Evolutionary conservation across 2,329 filamentous ascomycete species (phyloP).

Genomic region (Fusarium armeniacum): DNA sequence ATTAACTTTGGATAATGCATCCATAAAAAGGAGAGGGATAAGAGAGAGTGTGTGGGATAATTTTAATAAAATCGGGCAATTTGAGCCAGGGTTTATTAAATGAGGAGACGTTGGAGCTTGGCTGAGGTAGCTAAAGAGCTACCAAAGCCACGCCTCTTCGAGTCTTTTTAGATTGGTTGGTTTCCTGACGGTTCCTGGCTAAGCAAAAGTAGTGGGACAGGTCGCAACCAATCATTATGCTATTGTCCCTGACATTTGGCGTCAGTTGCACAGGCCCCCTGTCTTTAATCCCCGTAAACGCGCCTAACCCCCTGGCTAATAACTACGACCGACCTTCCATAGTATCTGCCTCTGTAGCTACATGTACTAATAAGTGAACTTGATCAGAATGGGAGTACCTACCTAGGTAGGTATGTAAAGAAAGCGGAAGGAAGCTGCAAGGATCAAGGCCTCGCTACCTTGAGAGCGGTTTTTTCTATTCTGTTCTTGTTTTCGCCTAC

Average conservation of each 20-base stretch:
- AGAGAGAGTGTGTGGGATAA: constrained; percentile 33
- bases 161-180: constrained; percentile 37
- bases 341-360: not conserved
- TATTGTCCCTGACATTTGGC: constrained; percentile 46
- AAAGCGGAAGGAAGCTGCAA: constrained; percentile 5
- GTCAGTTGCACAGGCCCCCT: constrained; percentile 37
- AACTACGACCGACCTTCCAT: too few species aligned
- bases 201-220: constrained; percentile 34
- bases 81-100: constrained; percentile 13
- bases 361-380: constrained; percentile 4
- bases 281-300: constrained; percentile 6
- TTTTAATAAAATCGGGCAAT: constrained; percentile 32
- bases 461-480: constrained; percentile 7
- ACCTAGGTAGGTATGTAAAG: not conserved
- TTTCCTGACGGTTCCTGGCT: constrained; percentile 48
- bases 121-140: constrained; percentile 16
- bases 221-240: constrained; percentile 39
- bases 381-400: constrained; percentile 12
- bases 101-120: constrained; percentile 26
- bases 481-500: constrained; percentile 6
- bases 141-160: constrained; percentile 19
- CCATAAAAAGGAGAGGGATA: constrained; percentile 27
- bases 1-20: constrained; percentile 7
- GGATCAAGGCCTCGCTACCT: constrained; percentile 14
- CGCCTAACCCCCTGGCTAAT: constrained; percentile 26